Evolutionary conservation across 345 rosid species (phyloP), one percentile per base, ranked within the genome.

Genomic region (Linum usitatissimum): DNA sequence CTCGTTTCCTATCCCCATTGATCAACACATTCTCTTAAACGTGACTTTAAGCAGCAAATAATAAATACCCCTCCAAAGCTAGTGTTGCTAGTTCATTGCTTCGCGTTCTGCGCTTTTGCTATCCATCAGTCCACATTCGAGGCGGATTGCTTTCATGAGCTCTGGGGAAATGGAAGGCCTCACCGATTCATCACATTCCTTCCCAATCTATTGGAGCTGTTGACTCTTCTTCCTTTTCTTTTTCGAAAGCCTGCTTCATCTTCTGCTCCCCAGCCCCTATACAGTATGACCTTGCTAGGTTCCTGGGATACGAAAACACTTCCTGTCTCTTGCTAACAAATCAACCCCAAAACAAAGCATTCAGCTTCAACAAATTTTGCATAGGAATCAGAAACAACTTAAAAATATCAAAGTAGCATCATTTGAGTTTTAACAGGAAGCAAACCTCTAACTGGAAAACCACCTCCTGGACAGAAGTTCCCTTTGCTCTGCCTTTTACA

Each of bases 401-500:
- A 3, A 45, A 6, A 45, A 45, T 13, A 45, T 45, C 51, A 45
- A 3, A 7, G 15, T 45, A 15, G 17, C 14, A 45, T 15, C 7
- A 15, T 45, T 45, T 9, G 51, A 45, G 51, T 45, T 45, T 23
- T 45, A 15, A 45, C 10, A 6, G 55, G 59, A 54, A 40, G 39
- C 78, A 61, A 39, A 90, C 97, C 93, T 92, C 83, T 61, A 92
- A 84, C 87, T 81, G 81, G 70, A 78, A 71, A 63, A 83, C 80
- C 70, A 92, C 82, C 78, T 92, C 98, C 71, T 83, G 95, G 63
- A 89, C 82, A 1, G 97, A 92, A 57, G 98, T 92, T 63, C 97
- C 97, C 70, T 84, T 80, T 34, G 98, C 98, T 71, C 98, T 82
- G 64, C 97, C 95, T 78, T 92, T 87, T 57, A 92, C 83, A 54